Evolutionary conservation across 108 stramenopile species (phyloP), one percentile per base, ranked within the genome.

Genomic region (Cyclotella baltica): DNA sequence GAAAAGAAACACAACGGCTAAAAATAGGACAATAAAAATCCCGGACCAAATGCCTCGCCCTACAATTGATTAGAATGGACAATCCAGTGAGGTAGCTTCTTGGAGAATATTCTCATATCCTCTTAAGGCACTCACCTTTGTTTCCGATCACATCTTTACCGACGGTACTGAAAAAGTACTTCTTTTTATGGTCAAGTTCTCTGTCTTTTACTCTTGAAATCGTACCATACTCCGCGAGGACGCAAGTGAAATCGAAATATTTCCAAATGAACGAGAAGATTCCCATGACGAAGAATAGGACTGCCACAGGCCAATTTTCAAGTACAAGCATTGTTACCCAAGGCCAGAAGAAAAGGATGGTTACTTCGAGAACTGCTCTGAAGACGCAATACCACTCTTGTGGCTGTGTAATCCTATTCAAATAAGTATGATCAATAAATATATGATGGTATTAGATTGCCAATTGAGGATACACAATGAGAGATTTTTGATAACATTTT

Each of bases 321-420:
- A 61, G 65, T 4, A 34, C 13, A 37, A 85, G 81, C 52, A 91
- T 80, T 18, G 63, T 67, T 10, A 63, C 56, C n/a, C 78, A 51
- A 15, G 91, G 91, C 66, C 76, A 88, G 0, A 88, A 11, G 65
- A 87, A 87, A n/a, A 88, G 62, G 36, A 92, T 55, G 23, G 56
- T 11, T 28, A 88, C 36, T 79, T 92, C 89, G 38, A 88, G 13
- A 0, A 59, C 30, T 25, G 87, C 69, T 40, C 77, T 59, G 6
- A 72, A 25, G 61, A 82, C 88, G 68, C 89, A 89, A 27, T 83
- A 80, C 51, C 63, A 59, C n/a, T 48, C 62, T 16, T 85, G 85
- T 22, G 91, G 83, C 50, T 85, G 58, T 0, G 78, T 80, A 13
- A 88, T 72, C 22, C 73, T 43, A n/a, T n/a, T n/a, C n/a, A n/a